Conservation (phyloP, 192 early-diverging fungal species). For the Pilaira anomala region DNA sequence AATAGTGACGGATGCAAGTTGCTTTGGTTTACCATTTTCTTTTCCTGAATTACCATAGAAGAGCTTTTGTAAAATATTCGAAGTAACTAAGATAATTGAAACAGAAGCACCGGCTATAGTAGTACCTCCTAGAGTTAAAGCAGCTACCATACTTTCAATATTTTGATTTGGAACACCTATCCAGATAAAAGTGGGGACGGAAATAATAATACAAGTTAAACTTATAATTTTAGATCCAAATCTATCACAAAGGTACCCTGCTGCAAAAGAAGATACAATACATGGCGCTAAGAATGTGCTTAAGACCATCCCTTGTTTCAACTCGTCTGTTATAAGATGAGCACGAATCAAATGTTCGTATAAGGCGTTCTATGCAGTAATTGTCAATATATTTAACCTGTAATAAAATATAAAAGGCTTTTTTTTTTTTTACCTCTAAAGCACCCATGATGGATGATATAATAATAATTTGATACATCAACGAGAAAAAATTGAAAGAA, state of each 20-base stretch:
- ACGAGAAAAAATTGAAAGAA: not conserved
- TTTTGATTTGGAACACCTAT: not conserved
- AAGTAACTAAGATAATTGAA: not conserved
- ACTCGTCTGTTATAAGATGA: not conserved
- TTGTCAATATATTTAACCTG: not conserved
- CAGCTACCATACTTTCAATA: not conserved
- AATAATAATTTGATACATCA: not conserved
- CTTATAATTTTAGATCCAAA: constrained; percentile 10
- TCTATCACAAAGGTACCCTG: not conserved
- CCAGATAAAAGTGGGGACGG: not conserved
- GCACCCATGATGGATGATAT: not conserved
- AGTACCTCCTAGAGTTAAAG: not conserved
- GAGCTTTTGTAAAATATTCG: not conserved
- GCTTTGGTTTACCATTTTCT: not conserved
- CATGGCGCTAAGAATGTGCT: not conserved
- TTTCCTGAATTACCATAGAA: not conserved
- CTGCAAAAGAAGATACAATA: not conserved
- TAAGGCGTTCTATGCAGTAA: not conserved
- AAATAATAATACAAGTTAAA: not conserved
- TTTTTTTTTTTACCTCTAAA: not conserved
- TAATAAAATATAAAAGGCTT: too few species aligned
- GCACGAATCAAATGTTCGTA: not conserved
- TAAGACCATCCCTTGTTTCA: not conserved
- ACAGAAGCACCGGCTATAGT: not conserved
- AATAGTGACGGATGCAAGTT: not conserved